Percentiles rank a stretch among this genome's conserved stretches.
Evolutionary conservation across 1,284 basidiomycete genomes (phyloP).

Genomic region (Lentinus polychrous): DNA sequence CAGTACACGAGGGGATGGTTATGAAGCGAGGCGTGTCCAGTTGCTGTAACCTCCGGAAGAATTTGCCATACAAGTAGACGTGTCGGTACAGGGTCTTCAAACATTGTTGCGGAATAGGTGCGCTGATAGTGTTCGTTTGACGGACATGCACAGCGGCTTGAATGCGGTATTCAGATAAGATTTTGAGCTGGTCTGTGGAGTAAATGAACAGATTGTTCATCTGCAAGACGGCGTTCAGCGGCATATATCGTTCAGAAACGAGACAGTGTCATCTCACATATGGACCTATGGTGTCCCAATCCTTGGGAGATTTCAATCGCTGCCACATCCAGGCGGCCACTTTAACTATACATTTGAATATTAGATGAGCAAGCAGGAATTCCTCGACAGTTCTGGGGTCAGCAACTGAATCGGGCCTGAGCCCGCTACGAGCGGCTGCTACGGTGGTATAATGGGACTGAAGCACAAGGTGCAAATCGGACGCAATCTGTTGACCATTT

Average conservation of each 20-base stretch:
- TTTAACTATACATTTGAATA: conserved; percentile 65
- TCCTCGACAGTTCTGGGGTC: conserved; percentile 39
- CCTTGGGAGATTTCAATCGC: conserved; percentile 35
- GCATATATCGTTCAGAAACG: not conserved
- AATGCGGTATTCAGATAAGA: conserved; percentile 44
- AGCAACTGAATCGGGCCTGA: conserved; percentile 28
- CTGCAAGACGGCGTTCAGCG: conserved; percentile 26
- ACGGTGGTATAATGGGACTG: conserved; percentile 54
- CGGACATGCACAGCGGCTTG: conserved; percentile 30
- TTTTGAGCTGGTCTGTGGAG: conserved; percentile 48
- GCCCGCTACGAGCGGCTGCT: conserved; percentile 33
- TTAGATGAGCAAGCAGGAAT: conserved; percentile 54
- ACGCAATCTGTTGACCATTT: conserved; percentile 39
- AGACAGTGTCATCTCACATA: not conserved
- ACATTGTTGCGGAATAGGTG: conserved; percentile 30
- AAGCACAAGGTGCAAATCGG: conserved; percentile 43
- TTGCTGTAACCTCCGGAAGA: conserved; percentile 68
- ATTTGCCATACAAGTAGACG: conserved; percentile 65
- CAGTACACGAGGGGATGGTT: conserved; percentile 52
- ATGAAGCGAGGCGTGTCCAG: conserved; percentile 54
- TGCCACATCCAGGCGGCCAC: conserved; percentile 68
- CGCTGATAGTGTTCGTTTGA: conserved; percentile 14
- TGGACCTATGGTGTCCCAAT: conserved; percentile 47
- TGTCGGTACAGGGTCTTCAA: conserved; percentile 58
- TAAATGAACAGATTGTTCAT: conserved; percentile 52